A percentile compares a stretch with the other conserved stretches of the same genome.
Evolutionary conservation across 2,329 filamentous ascomycete species (phyloP).

Genomic region (Fusarium dlaminii): DNA sequence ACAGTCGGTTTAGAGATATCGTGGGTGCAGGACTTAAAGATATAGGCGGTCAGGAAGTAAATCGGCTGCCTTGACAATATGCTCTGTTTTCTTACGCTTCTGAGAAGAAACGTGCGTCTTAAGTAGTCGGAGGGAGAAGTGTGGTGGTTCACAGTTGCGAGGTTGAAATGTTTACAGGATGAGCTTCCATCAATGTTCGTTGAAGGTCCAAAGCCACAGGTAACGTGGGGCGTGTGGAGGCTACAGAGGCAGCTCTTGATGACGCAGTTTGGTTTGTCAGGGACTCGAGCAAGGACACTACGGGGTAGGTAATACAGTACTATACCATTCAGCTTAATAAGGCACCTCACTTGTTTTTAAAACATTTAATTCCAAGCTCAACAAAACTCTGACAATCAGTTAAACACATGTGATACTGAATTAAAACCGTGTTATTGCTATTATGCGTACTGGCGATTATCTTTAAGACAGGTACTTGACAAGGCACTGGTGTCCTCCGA

Average conservation of each 20-base stretch:
- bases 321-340: background rate
- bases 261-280: slow-evolving; percentile 46
- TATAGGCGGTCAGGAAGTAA: slow-evolving; percentile 31
- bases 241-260: slow-evolving; percentile 47
- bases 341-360: background rate
- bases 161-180: slow-evolving; percentile 12
- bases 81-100: background rate
- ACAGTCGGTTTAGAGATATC: slow-evolving; percentile 4
- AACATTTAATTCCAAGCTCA: background rate
- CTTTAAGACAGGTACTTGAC: background rate
- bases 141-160: background rate
- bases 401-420: background rate
- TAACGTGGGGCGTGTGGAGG: slow-evolving; percentile 35
- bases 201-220: slow-evolving; percentile 16
- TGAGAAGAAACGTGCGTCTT: background rate
- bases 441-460: background rate
- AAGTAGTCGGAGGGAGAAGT: background rate
- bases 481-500: background rate
- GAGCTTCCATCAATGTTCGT: slow-evolving; percentile 20
- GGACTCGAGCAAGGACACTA: background rate
- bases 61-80: background rate
- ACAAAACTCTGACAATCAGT: background rate
- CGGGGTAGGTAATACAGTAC: background rate
- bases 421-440: background rate
- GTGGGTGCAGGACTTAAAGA: slow-evolving; percentile 1